phyloP scores from a whole-genome alignment of 768 basidiomycete species.

The Tricholomella constricta region DNA sequence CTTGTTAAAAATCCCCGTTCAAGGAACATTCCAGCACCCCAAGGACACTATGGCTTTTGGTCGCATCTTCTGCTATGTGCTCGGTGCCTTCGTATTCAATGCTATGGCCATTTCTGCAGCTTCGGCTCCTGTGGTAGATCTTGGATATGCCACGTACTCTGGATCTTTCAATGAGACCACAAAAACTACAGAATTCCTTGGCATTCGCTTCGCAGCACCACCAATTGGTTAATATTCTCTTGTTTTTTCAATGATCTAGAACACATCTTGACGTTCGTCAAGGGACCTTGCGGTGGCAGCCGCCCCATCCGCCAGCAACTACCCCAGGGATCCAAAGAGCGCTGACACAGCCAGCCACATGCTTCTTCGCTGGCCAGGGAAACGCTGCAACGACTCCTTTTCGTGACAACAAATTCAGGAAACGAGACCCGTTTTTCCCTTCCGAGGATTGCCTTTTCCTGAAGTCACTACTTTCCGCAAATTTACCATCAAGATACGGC shows the following conservation, averaged over 20 bases:
- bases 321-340: conserved; percentile 32
- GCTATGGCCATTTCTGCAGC: neutral
- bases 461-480: conserved; percentile 25
- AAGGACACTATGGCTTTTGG: neutral
- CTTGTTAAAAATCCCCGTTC: neutral
- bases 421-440: conserved; percentile 9
- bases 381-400: conserved; percentile 33
- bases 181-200: conserved; percentile 40
- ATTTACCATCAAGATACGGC: neutral
- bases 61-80: neutral
- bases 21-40: neutral
- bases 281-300: conserved; percentile 39
- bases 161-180: conserved; percentile 36
- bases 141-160: conserved; percentile 48
- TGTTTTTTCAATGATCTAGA: neutral
- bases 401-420: conserved; percentile 10
- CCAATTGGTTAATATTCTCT: conserved; percentile 37
- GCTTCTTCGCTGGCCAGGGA: conserved; percentile 33
- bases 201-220: conserved; percentile 52
- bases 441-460: conserved; percentile 46
- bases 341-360: conserved; percentile 33
- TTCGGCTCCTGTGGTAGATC: conserved; percentile 32
- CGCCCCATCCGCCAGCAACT: conserved; percentile 32
- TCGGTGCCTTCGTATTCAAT: neutral
- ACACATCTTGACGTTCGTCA: neutral